These are phyloP conservation scores for Fraxinus angustifolia DNA, from an alignment of 305 asterid genomes.

Conservation along the genomic window DNA sequence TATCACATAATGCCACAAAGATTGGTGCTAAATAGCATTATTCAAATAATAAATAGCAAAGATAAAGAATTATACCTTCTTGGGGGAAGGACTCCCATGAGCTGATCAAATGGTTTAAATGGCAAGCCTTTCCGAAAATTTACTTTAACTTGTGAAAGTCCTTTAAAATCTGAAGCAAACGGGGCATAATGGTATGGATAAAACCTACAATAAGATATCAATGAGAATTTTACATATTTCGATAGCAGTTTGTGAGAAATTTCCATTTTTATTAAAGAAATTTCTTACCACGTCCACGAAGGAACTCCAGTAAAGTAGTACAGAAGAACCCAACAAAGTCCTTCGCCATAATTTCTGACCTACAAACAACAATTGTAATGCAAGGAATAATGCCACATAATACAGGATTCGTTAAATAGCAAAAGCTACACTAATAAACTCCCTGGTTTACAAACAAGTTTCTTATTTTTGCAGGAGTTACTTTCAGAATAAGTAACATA, in stretches of 20 bases:
- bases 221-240: background rate
- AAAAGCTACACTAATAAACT: background rate
- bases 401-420: background rate
- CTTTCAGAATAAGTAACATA: background rate
- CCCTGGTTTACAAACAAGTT: background rate
- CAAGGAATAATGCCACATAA: background rate
- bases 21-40: background rate
- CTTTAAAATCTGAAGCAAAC: conserved; percentile 48
- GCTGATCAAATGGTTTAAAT: conserved; percentile 57
- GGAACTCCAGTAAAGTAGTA: conserved; percentile 59
- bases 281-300: conserved; percentile 53
- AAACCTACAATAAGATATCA: conserved; percentile 29
- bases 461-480: background rate
- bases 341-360: conserved; percentile 50
- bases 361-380: conserved; percentile 11
- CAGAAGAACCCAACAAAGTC: conserved; percentile 52
- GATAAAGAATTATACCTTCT: conserved; percentile 31
- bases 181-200: conserved; percentile 53
- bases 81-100: conserved; percentile 62
- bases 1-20: background rate
- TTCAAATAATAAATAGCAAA: background rate
- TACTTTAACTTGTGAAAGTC: conserved; percentile 35
- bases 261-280: background rate
- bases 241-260: background rate
- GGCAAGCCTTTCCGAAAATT: conserved; percentile 45